Evolutionary conservation across 352 stramenopile species (phyloP), one percentile per base, ranked within the genome.

Genomic region (Pythium folliculosum): DNA sequence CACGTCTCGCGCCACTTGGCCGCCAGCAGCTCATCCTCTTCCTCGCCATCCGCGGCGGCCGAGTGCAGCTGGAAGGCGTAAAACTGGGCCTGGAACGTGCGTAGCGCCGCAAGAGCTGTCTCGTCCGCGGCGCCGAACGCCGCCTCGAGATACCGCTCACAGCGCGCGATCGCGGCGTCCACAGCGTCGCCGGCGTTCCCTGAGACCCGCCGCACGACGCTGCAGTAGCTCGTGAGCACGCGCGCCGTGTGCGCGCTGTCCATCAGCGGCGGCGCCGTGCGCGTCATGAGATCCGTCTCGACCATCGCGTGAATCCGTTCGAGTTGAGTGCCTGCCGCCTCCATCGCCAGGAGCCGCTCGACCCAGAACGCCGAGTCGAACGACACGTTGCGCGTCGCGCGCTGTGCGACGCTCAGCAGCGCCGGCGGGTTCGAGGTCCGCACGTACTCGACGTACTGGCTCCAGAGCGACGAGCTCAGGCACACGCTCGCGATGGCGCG

Each of bases 341-440:
- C 84, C 70, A 90, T 80, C 30, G 77, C 74, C 30, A 89, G 59
- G 44, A 93, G 32, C 47, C 81, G 65, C 35, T 88, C 77, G 4
- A 77, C 76, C 84, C 84, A 93, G 6, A 75, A 60, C 23, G 52
- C 64, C 19, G 84, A 87, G 57, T 93, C 82, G 27, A 89, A 90
- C 1, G 80, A 83, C 21, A 91, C 72, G 52, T 93, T 93, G 10
- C 81, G 81, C 40, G 87, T 76, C 17, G 80, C 80, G 27, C 82
- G 75, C 32, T 63, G 69, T 12, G 25, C 57, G 21, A 91, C 32
- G 16, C 60, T 73, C 5, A 70, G 32, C 17, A 51, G 7, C 17
- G 0, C 71, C 30, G 10, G n/a, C 35, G n/a, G 48, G 2, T 37
- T 30, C 10, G 12, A 63, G 5, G 49, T 69, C 17, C 78, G 14